A percentile compares a stretch with the other conserved stretches of the same genome.
phyloP scores from a whole-genome alignment of 2,329 filamentous ascomycete genomes.

The Verticillium klebahnii region DNA sequence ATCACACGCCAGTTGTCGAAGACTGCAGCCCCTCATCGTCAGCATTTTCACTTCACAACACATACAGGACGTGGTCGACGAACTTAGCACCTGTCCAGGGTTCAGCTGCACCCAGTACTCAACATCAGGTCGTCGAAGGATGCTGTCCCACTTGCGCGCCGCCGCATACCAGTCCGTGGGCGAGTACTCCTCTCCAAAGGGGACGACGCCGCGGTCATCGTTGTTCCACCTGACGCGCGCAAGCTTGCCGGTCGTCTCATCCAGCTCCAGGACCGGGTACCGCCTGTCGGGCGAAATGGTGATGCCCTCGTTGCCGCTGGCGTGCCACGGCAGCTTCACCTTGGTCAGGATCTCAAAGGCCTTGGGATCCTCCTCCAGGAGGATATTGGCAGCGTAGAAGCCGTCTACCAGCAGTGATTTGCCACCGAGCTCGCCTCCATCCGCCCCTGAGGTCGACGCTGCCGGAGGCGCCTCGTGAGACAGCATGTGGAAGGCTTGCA shows the following conservation, averaged over 20 bases:
- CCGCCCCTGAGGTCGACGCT: constrained; percentile 17
- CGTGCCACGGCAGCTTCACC: constrained; percentile 67
- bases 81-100: constrained; percentile 74
- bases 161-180: constrained; percentile 72
- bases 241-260: constrained; percentile 29
- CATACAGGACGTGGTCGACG: constrained; percentile 24
- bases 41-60: constrained; percentile 6
- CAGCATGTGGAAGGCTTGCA: constrained; percentile 90
- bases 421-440: constrained; percentile 51
- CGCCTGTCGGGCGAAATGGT: constrained; percentile 67
- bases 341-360: constrained; percentile 55
- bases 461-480: constrained; percentile 61
- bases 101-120: constrained; percentile 78
- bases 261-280: constrained; percentile 68
- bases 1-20: constrained; percentile 97
- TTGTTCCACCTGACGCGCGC: constrained; percentile 86
- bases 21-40: constrained; percentile 42
- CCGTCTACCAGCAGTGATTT: constrained; percentile 81
- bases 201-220: constrained; percentile 72
- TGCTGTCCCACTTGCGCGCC: constrained; percentile 66
- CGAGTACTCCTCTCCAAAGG: constrained; percentile 41
- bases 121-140: constrained; percentile 60
- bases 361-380: constrained; percentile 48
- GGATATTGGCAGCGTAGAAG: constrained; percentile 63
- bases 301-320: constrained; percentile 84